Evolutionary conservation across 805 yeast species (phyloP), one percentile per base, ranked within the genome.

Genomic region (Candida sphagnicola): DNA sequence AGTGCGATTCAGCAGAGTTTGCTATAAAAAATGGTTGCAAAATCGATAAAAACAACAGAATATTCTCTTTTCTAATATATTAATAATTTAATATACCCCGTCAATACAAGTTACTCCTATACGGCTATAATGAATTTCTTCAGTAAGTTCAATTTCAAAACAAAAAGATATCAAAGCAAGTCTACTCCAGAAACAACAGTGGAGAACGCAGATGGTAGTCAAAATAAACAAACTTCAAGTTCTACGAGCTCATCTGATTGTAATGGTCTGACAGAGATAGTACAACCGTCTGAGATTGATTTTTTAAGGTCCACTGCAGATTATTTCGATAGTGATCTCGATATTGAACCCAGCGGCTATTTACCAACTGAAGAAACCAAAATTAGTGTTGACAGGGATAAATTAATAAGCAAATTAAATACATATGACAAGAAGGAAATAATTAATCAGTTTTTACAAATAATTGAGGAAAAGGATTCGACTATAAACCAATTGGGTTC

Each of bases 41-140:
- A 21, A 21, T 6, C 24, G 8, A 21, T 6, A 21, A n/a, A n/a
- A n/a, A n/a, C n/a, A n/a, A n/a, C n/a, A n/a, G n/a, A n/a, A n/a
- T n/a, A n/a, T n/a, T n/a, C n/a, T n/a, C n/a, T n/a, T n/a, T n/a
- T n/a, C n/a, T n/a, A n/a, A n/a, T n/a, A n/a, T n/a, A n/a, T n/a
- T n/a, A n/a, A n/a, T n/a, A n/a, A n/a, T n/a, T n/a, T n/a, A n/a
- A n/a, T n/a, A n/a, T n/a, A n/a, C n/a, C n/a, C n/a, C n/a, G n/a
- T n/a, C n/a, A n/a, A n/a, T n/a, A n/a, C n/a, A n/a, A n/a, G n/a
- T n/a, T n/a, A n/a, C n/a, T n/a, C n/a, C n/a, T n/a, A n/a, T n/a
- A n/a, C n/a, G n/a, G n/a, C n/a, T n/a, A n/a, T n/a, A 18, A 33
- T 33, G 35, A 33, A 14, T 23, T 19, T 33, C 13, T 33, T 33